These are phyloP conservation scores for Phylloporus sp. DNA, from an alignment of 768 basidiomycete genomes.

Conservation along the genomic window DNA sequence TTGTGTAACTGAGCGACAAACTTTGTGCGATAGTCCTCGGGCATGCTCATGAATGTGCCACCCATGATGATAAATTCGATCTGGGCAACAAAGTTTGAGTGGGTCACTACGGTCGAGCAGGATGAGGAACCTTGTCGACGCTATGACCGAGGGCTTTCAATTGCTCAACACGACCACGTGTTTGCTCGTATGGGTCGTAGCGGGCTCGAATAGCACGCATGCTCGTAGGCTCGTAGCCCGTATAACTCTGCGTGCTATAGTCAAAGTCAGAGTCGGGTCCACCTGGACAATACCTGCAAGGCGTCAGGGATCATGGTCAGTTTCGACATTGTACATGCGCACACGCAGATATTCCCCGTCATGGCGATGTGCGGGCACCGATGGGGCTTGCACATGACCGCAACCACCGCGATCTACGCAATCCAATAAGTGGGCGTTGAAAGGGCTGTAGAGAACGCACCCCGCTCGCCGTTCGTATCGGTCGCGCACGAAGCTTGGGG, in stretches of 20 bases:
- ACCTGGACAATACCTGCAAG: constrained; percentile 86
- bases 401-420: constrained; percentile 90
- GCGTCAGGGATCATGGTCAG: constrained; percentile 5
- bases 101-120: not conserved
- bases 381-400: constrained; percentile 99
- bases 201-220: constrained; percentile 98
- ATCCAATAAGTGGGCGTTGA: not conserved
- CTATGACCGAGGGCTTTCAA: constrained; percentile 93
- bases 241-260: constrained; percentile 96
- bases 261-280: constrained; percentile 99
- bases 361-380: constrained; percentile 99
- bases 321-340: constrained; percentile 26
- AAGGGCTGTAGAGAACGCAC: constrained; percentile 41
- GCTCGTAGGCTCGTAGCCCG: constrained; percentile 94
- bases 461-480: constrained; percentile 94
- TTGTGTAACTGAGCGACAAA: constrained; percentile 97
- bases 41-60: constrained; percentile 99
- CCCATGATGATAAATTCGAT: constrained; percentile 96
- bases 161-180: constrained; percentile 92
- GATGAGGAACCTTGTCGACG: constrained; percentile 84
- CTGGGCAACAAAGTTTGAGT: constrained; percentile 32
- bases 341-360: constrained; percentile 99
- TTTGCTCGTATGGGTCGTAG: constrained; percentile 97
- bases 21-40: constrained; percentile 89
- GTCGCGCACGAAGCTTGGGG: constrained; percentile 87